A percentile compares a stretch with the other conserved stretches of the same genome.
phyloP scores from a whole-genome alignment of 805 yeast genomes.

The Nakazawaea ambrosiae region DNA sequence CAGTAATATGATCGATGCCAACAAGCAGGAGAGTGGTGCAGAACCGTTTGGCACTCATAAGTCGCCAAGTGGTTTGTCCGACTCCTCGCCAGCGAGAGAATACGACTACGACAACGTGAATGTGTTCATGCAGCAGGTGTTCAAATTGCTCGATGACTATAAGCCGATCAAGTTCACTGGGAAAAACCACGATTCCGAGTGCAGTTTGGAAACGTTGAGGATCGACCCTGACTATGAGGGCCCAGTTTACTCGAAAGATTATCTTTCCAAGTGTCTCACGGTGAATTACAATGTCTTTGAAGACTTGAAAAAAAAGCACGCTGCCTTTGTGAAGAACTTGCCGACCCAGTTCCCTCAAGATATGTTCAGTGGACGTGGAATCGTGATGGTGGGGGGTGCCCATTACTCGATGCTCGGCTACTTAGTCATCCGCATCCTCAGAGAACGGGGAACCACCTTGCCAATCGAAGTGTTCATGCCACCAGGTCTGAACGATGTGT shows the following conservation, averaged over 20 bases:
- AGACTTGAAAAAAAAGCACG: conserved; percentile 26
- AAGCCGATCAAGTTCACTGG: conserved; percentile 5
- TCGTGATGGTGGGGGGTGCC: conserved; percentile 50
- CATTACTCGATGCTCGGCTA: conserved; percentile 43
- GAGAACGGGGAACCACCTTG: conserved; percentile 35
- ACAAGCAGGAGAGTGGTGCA: too few species aligned
- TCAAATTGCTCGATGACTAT: conserved; percentile 1
- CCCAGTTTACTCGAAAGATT: conserved; percentile 7
- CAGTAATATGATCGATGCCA: background rate
- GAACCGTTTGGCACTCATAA: too few species aligned
- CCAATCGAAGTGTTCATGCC: conserved; percentile 45
- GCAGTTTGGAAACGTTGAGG: conserved; percentile 9
- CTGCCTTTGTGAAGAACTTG: conserved; percentile 21
- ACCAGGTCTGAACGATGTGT: conserved; percentile 30
- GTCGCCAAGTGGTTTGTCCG: too few species aligned
- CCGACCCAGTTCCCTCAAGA: conserved; percentile 20
- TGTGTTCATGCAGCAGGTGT: background rate
- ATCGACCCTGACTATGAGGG: conserved; percentile 12
- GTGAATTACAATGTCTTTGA: conserved; percentile 14
- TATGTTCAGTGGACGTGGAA: conserved; percentile 33
- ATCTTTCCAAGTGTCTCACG: conserved; percentile 6
- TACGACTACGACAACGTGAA: conserved; percentile 2
- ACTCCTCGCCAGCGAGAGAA: too few species aligned
- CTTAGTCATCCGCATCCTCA: conserved; percentile 37
- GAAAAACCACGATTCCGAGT: conserved; percentile 1